phyloP scores from a whole-genome alignment of 768 basidiomycete genomes.

The Boletus coccyginus region DNA sequence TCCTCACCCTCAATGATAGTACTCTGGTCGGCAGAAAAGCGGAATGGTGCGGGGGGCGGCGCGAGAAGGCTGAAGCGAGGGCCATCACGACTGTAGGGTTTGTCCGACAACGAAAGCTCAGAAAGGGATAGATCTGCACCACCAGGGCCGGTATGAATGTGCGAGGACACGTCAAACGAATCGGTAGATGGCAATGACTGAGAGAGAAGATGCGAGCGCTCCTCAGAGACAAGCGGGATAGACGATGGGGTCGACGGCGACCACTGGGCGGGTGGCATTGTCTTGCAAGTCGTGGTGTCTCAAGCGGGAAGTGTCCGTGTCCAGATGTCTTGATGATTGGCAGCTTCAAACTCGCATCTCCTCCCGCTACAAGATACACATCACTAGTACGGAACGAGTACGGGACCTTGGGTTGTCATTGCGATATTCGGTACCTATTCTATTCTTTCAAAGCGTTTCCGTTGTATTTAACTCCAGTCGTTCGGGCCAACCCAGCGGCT shows the following conservation, averaged over 20 bases:
- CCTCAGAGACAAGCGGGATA: slow-evolving; percentile 18
- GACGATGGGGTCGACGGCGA: slow-evolving; percentile 30
- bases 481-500: slow-evolving; percentile 14
- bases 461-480: background rate
- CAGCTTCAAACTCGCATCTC: background rate
- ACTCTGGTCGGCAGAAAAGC: slow-evolving; percentile 24
- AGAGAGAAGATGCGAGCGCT: slow-evolving; percentile 44
- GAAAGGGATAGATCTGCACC: slow-evolving; percentile 56
- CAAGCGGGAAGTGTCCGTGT: background rate
- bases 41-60: slow-evolving; percentile 18
- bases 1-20: slow-evolving; percentile 26
- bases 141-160: slow-evolving; percentile 39
- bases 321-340: background rate
- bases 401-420: background rate
- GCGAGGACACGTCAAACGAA: slow-evolving; percentile 28
- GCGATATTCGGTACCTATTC: background rate
- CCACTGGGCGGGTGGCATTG: slow-evolving; percentile 26
- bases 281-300: background rate
- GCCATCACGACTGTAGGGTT: slow-evolving; percentile 23
- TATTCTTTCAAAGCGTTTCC: slow-evolving; percentile 13
- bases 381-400: background rate
- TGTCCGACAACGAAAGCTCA: slow-evolving; percentile 48
- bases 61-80: slow-evolving; percentile 35
- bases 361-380: background rate
- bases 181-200: slow-evolving; percentile 41